These are phyloP conservation scores for Talaromyces thailandensis DNA, from an alignment of 495 filamentous ascomycete species.

Conservation along the genomic window DNA sequence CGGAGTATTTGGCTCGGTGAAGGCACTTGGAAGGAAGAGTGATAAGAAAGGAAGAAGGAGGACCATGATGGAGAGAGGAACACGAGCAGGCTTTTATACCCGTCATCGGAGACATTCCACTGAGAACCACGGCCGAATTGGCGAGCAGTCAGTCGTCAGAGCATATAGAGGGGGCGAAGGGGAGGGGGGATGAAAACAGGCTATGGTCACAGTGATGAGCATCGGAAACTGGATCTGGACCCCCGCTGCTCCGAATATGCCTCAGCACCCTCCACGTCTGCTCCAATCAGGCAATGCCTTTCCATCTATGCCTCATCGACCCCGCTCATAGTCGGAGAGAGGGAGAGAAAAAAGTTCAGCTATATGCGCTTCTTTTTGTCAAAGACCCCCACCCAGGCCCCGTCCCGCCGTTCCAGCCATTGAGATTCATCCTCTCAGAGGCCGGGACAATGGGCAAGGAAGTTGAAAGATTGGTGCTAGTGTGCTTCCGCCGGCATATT, in stretches of 20 bases:
- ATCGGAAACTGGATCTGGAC: conserved; percentile 34
- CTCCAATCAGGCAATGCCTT: conserved; percentile 34
- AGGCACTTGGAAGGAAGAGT: conserved; percentile 24
- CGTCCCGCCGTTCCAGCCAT: conserved; percentile 6
- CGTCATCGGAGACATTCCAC: conserved; percentile 40
- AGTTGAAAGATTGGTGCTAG: conserved; percentile 6
- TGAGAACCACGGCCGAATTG: conserved; percentile 20
- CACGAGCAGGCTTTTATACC: conserved; percentile 56
- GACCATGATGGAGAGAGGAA: conserved; percentile 24
- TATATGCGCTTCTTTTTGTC: conserved; percentile 12
- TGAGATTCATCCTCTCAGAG: conserved; percentile 3
- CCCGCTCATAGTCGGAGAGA: conserved; percentile 42
- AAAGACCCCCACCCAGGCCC: conserved; percentile 6
- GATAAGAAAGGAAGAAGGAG: conserved; percentile 51
- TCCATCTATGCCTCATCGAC: conserved; percentile 32
- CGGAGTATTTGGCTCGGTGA: not conserved
- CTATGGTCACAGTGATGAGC: conserved; percentile 40
- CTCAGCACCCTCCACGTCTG: conserved; percentile 27
- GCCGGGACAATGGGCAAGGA: not conserved
- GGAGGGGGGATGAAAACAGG: conserved; percentile 24
- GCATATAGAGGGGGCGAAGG: conserved; percentile 12
- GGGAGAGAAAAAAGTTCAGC: conserved; percentile 15
- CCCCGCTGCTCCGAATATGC: conserved; percentile 32
- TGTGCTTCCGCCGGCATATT: conserved; percentile 4
- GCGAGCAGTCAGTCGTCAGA: conserved; percentile 5